Evolutionary conservation across 345 rosid species (phyloP).

Genomic region (Salix arbutifolia): DNA sequence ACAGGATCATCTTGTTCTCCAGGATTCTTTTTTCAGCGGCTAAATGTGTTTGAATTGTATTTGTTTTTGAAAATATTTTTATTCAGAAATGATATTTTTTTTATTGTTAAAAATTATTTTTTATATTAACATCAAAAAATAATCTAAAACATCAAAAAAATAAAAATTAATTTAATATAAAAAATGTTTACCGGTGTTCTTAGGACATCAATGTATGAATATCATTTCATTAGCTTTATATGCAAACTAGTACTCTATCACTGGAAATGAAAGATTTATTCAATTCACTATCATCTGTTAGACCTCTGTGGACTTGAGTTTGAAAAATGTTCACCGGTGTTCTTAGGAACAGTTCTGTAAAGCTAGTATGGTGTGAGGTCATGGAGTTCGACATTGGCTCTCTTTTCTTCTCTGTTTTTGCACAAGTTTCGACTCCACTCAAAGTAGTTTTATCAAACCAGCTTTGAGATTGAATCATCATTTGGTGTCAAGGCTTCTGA

Average conservation of each 20-base stretch:
- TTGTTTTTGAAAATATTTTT: too few species aligned
- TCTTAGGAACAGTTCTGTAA: neutral
- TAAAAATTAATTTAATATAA: too few species aligned
- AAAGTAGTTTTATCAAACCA: too few species aligned
- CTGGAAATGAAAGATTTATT: neutral
- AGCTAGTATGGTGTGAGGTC: neutral
- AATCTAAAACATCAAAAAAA: too few species aligned
- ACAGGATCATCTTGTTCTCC: too few species aligned
- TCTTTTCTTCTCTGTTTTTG: neutral
- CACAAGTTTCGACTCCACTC: neutral
- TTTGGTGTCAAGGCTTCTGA: too few species aligned
- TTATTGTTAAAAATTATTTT: too few species aligned
- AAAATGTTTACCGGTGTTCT: too few species aligned
- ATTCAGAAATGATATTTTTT: too few species aligned
- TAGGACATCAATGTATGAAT: constrained; percentile 27
- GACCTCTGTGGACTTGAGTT: neutral
- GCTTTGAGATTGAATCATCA: constrained; percentile 35
- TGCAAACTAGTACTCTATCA: neutral
- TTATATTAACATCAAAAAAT: too few species aligned
- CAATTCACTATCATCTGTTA: neutral
- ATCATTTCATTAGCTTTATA: neutral
- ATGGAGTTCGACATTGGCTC: neutral
- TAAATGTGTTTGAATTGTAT: too few species aligned
- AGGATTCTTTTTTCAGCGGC: too few species aligned
- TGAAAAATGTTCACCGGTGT: neutral